Percentiles rank a stretch among this genome's conserved stretches.
These are phyloP conservation scores for Daedaleopsis nitida DNA, from an alignment of 768 basidiomycete species.

Conservation along the genomic window DNA sequence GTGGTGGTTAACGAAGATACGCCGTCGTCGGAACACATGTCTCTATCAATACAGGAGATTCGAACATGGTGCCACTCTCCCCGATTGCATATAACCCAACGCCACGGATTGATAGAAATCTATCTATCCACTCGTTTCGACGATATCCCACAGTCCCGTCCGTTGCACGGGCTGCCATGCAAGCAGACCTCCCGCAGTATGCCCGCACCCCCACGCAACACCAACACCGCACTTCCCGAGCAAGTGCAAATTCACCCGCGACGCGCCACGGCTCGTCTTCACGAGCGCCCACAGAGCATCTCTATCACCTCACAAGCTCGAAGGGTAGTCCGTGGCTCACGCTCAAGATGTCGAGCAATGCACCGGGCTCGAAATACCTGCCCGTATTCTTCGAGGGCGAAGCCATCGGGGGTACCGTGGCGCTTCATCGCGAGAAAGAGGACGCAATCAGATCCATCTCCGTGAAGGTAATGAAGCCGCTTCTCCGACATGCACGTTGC, in stretches of 20 bases:
- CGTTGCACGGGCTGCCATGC: neutral
- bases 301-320: slow-evolving; percentile 8
- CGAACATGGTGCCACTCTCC: neutral
- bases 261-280: neutral
- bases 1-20: slow-evolving; percentile 10
- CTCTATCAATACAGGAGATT: neutral
- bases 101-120: neutral
- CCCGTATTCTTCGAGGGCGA: slow-evolving; percentile 15
- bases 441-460: slow-evolving; percentile 17
- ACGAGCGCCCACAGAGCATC: slow-evolving; percentile 2
- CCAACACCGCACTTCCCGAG: neutral
- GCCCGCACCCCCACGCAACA: neutral
- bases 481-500: neutral
- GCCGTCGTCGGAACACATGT: slow-evolving; percentile 2
- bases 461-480: slow-evolving; percentile 5
- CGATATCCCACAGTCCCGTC: neutral
- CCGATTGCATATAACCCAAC: slow-evolving; percentile 4
- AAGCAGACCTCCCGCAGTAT: slow-evolving; percentile 9
- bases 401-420: slow-evolving; percentile 6
- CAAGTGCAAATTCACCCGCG: neutral
- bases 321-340: slow-evolving; percentile 15
- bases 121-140: neutral
- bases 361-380: neutral
- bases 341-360: slow-evolving; percentile 12
- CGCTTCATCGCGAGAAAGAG: slow-evolving; percentile 9